Conservation (phyloP, 768 basidiomycete genomes). For the Pholiota microspora region DNA sequence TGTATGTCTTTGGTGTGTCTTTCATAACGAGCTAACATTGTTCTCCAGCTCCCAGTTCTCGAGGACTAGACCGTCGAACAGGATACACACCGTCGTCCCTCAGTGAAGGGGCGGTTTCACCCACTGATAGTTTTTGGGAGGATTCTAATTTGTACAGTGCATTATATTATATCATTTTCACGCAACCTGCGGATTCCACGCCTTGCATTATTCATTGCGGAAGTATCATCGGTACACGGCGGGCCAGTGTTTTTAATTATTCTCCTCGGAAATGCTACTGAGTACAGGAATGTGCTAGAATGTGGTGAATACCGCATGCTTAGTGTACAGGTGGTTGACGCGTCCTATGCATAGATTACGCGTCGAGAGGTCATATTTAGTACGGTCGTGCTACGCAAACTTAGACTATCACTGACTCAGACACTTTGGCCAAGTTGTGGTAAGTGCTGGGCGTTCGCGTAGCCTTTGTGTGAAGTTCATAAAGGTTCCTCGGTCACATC, state of each 20-base stretch:
- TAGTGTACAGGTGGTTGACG: conserved; percentile 14
- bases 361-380: too few relatives aligned
- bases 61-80: conserved; percentile 32
- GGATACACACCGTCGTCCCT: conserved; percentile 24
- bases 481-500: too few relatives aligned
- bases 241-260: too few relatives aligned
- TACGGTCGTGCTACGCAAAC: too few relatives aligned
- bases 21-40: neutral
- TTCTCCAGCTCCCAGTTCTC: conserved; percentile 34
- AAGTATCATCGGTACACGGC: too few relatives aligned
- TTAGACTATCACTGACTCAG: too few relatives aligned
- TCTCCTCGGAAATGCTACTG: too few relatives aligned
- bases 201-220: too few relatives aligned
- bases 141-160: neutral
- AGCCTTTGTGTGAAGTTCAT: too few relatives aligned
- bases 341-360: conserved; percentile 11
- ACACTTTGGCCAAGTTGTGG: too few relatives aligned
- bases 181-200: too few relatives aligned
- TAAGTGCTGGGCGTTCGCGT: too few relatives aligned
- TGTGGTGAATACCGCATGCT: neutral
- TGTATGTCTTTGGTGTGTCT: conserved; percentile 47
- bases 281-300: neutral
- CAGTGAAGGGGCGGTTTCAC: conserved; percentile 11
- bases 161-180: neutral
- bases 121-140: neutral